Percentiles rank a stretch among this genome's conserved stretches.
Conservation (phyloP, 306 rosid species). For the Astragalus glycyphyllos region DNA sequence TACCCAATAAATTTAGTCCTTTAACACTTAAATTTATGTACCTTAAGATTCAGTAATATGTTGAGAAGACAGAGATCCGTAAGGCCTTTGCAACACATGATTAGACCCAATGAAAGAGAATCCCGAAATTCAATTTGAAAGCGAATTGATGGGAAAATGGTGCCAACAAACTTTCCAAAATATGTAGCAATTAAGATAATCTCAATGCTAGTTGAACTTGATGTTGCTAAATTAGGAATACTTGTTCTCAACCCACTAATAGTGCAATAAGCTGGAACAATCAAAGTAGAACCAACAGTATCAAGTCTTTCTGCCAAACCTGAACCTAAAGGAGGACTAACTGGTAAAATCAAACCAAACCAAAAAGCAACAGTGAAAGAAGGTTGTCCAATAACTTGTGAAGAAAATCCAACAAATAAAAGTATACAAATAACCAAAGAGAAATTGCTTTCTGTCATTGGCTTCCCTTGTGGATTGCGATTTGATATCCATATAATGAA, state of each 20-base stretch:
- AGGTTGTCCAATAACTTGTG: slow-evolving; percentile 29
- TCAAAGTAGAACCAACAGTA: slow-evolving; percentile 35
- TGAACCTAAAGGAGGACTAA: slow-evolving; percentile 48
- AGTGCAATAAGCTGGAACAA: slow-evolving; percentile 41
- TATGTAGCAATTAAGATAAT: slow-evolving; percentile 18
- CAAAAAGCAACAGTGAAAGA: slow-evolving; percentile 20
- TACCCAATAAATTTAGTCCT: too few relatives aligned
- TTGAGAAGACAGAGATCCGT: too few relatives aligned
- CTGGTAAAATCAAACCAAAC: slow-evolving; percentile 38
- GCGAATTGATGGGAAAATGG: slow-evolving; percentile 38
- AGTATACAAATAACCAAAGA: slow-evolving; percentile 29
- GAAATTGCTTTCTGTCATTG: slow-evolving; percentile 37
- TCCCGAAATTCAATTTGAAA: slow-evolving; percentile 40
- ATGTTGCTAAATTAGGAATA: background rate
- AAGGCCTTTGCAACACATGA: background rate
- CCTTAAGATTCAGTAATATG: too few relatives aligned
- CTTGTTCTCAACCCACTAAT: slow-evolving; percentile 35
- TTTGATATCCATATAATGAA: slow-evolving; percentile 41
- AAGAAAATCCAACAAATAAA: slow-evolving; percentile 16
- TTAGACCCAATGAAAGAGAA: slow-evolving; percentile 38
- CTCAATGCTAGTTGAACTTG: background rate
- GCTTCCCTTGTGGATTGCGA: slow-evolving; percentile 20
- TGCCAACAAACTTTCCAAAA: slow-evolving; percentile 39
- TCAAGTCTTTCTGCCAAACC: slow-evolving; percentile 37
- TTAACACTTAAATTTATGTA: too few relatives aligned